Percentiles rank a stretch among this genome's conserved stretches.
Conservation (phyloP, 768 basidiomycete species). For the Collybia mongolica region DNA sequence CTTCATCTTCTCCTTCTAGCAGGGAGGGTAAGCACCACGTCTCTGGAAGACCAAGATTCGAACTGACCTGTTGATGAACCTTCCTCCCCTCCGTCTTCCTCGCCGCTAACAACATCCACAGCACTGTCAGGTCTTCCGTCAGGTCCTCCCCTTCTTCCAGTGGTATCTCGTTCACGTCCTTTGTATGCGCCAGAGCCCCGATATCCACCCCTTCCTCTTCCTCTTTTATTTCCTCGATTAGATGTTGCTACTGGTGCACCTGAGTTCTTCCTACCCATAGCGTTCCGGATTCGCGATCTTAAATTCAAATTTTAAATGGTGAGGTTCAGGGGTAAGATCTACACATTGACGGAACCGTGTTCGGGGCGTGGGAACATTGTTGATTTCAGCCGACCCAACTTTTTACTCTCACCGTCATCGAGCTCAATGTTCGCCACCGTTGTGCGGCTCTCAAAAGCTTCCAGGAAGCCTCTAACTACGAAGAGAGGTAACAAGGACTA, state of each 20-base stretch:
- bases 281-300: background rate
- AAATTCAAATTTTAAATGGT: no score
- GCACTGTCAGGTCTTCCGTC: conserved; percentile 58
- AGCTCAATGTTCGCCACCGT: conserved; percentile 65
- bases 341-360: no score
- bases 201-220: conserved; percentile 24
- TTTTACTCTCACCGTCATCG: background rate
- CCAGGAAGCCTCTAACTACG: conserved; percentile 75
- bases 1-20: conserved; percentile 23
- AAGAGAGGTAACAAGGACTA: conserved; percentile 95
- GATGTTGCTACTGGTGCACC: conserved; percentile 21
- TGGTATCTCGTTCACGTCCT: conserved; percentile 14
- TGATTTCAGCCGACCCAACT: background rate
- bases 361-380: no score
- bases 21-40: background rate
- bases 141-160: conserved; percentile 15
- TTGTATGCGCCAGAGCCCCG: conserved; percentile 9
- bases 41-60: background rate
- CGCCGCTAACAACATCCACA: conserved; percentile 45
- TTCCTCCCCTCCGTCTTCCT: conserved; percentile 32
- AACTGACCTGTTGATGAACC: conserved; percentile 21
- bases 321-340: no score
- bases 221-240: conserved; percentile 37
- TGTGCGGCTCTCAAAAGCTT: conserved; percentile 77
- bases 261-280: conserved; percentile 43